Evolutionary conservation across 2,329 filamentous ascomycete genomes (phyloP), one percentile per base, ranked within the genome.

Genomic region (Beauveria brongniartii): DNA sequence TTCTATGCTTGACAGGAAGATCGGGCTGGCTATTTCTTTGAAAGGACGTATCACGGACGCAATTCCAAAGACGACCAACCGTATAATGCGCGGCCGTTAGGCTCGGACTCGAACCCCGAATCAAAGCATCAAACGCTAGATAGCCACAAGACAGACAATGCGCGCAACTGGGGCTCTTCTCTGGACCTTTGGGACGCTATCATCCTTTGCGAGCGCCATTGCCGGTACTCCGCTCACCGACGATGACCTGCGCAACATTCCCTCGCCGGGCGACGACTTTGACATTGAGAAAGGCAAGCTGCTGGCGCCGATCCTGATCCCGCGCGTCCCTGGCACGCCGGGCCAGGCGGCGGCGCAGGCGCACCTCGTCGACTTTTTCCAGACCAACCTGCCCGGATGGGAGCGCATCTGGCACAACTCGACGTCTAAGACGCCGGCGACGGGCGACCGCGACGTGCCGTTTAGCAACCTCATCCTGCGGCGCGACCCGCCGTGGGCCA

Each of bases 401-500:
- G 82, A 78, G 5, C 72, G 96, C 48, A 81, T 87, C 53, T 90
- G 91, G 76, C 93, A 99, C 70, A 97, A 97, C 74, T 92, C 90
- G n/a, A 93, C 91, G 0, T 83, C 87, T 30, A 89, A 81, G 65
- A 97, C 93, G 0, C 93, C 93, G 0, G 83, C 84, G 0, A 90
- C 89, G 0, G 86, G 86, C 6, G 80, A 85, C 62, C 80, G 80
- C 59, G 80, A 90, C 7, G 78, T 97, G 0, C 91, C 91, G 0
- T 97, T 99, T 72, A 79, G 84, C 59, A 99, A 97, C 71, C 79
- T 97, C 61, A 89, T 97, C 63, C 86, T 93, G 61, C 88, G 86
- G 41, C 85, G 92, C 59, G 93, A 97, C 73, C 94, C 94, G 55
- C 94, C 94, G 1, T 94, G 91, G 85, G 79, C 87, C 1, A 75